Evolutionary conservation across 345 rosid species (phyloP).

Genomic region (Euphorbia tirucalli): DNA sequence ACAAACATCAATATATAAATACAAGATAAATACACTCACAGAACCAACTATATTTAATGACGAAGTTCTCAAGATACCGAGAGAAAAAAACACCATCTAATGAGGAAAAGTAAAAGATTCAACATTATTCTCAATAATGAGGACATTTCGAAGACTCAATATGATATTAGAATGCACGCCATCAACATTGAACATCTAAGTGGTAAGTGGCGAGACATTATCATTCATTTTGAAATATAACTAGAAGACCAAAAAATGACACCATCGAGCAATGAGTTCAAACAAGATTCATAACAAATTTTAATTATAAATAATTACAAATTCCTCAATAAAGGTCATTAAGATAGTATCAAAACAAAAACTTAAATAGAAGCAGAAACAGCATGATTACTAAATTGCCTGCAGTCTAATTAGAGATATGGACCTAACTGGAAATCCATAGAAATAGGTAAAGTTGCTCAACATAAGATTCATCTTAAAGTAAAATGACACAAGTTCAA

Average conservation of each 20-base stretch:
- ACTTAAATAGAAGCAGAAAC: neutral
- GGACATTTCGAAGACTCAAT: neutral
- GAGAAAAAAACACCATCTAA: neutral
- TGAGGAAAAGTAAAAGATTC: neutral
- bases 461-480: neutral
- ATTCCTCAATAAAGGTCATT: constrained; percentile 9
- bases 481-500: neutral
- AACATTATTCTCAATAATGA: neutral
- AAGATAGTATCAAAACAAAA: constrained; percentile 21
- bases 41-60: neutral
- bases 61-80: neutral
- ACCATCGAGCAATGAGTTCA: neutral
- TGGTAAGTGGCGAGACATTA: constrained; percentile 5
- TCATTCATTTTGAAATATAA: neutral
- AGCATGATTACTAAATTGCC: neutral
- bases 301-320: too few relatives aligned
- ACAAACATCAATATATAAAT: neutral
- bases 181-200: neutral
- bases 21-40: neutral
- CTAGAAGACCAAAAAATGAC: neutral
- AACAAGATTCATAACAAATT: neutral
- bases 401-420: neutral
- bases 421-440: neutral
- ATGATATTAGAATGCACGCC: neutral
- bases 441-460: neutral